Base-by-base conservation (phyloP, 2,329 filamentous ascomycete genomes). In the Myriosclerotinia scirpicola region DNA sequence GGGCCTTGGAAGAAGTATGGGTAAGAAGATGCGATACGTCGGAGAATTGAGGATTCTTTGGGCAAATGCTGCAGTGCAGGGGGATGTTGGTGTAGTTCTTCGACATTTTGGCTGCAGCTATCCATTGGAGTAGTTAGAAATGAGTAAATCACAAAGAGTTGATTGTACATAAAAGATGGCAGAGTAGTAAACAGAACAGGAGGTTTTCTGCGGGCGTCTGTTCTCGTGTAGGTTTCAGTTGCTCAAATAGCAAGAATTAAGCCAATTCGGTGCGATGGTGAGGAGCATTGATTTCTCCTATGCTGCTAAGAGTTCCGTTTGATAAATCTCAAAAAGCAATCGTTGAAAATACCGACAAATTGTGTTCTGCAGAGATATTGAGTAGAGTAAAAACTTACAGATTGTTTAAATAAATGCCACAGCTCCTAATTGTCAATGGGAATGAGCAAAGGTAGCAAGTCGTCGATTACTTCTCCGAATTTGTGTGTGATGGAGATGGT, bases 1-100 rank as follows among this genome's bases (percentile, higher is more conserved):
- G 94, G n/a, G 90, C 90, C 77, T 97, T 97, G 70, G 93, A 97
- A 68, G 90, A 87, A 69, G 97, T 87, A 76, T 98, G 94, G 15
- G 94, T 98, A 75, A 98, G 85, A 48, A 97, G 82, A 78, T 97
- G 94, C 44, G 93, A 97, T 54, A 93, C 83, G 78, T 98, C 94
- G 66, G 92, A 96, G 79, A 97, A 97, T 40, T 80, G 85, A 50
- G 92, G 91, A 68, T 84, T 85, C 71, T 89, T 91, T 46, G 90
- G 89, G 77, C 94, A 98, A 72, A 97, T 89, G 74, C 84, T 88
- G 85, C 94, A 98, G 72, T 87, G 80, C 59, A 97, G 86, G 66
- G 90, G 87, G 67, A 93, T 88, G 58, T 58, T 65, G 36, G 64
- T 61, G 55, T 69, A 55, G 48, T 72, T 65, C 60, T 71, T 72